Evolutionary conservation across 2,329 filamentous ascomycete genomes (phyloP).

Genomic region (Diaporthe ampelina): DNA sequence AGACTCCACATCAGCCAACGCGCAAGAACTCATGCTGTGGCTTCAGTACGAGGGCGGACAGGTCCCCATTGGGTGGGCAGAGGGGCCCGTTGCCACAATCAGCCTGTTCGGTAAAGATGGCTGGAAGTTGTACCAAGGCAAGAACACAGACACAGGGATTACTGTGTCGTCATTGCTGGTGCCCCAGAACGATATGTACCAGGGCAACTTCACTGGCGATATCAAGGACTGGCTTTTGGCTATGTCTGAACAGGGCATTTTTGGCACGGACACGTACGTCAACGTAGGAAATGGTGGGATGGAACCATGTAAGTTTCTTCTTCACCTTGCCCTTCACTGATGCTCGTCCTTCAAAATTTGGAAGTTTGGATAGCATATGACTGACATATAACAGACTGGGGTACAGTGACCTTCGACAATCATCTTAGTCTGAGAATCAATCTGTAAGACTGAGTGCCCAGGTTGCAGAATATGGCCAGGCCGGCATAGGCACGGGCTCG

Average conservation of each 20-base stretch:
- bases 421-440: slow-evolving; percentile 44
- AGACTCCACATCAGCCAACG: slow-evolving; percentile 55
- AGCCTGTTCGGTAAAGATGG: slow-evolving; percentile 52
- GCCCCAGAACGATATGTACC: slow-evolving; percentile 52
- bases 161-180: slow-evolving; percentile 55
- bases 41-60: slow-evolving; percentile 59
- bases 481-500: too few relatives aligned
- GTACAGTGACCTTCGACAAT: slow-evolving; percentile 45
- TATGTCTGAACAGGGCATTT: slow-evolving; percentile 54
- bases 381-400: slow-evolving; percentile 40
- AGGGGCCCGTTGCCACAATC: slow-evolving; percentile 52
- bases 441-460: slow-evolving; percentile 29
- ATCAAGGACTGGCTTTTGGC: slow-evolving; percentile 58
- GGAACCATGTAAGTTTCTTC: background rate
- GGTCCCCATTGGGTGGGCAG: slow-evolving; percentile 57
- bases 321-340: too few relatives aligned
- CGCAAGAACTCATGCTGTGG: slow-evolving; percentile 61
- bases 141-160: slow-evolving; percentile 58
- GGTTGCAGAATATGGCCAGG: too few relatives aligned
- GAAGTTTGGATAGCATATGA: too few relatives aligned
- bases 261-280: slow-evolving; percentile 54
- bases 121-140: slow-evolving; percentile 58
- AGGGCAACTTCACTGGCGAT: slow-evolving; percentile 54
- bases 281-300: slow-evolving; percentile 59
- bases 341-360: too few relatives aligned